Evolutionary conservation across 2,329 filamentous ascomycete genomes (phyloP), one percentile per base, ranked within the genome.

Genomic region (Monosporascus sp.): DNA sequence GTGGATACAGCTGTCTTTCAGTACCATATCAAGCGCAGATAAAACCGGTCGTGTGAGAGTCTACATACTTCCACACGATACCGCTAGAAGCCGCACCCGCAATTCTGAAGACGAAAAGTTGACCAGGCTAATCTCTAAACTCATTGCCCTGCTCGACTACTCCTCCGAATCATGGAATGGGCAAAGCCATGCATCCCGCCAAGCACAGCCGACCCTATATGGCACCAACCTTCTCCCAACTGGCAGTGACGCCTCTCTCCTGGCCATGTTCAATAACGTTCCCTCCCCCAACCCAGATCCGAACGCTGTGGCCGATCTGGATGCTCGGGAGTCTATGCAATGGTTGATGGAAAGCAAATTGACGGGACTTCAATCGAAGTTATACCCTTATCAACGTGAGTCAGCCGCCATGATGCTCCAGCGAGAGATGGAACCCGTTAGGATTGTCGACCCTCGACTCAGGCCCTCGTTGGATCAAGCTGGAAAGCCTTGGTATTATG

Each of bases 351-450:
- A 74, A 36, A 76, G 77, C 62, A 62, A 71, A 14, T 60, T 88
- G 1, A 64, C 70, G 1, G 87, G 87, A 0, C 67, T 92, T 5
- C 79, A 69, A 15, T 89, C 89, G 0, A 72, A 72, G 0, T 74
- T 97, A 0, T 89, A 94, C 65, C 78, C 81, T 0, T 95, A 96
- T 62, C 93, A 97, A 67, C 80, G 86, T 49, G 81, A 87, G 45
- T 93, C 91, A 1, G 87, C 88, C 1, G 89, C 89, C 4, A 67
- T 87, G 27, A 97, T 97, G 91, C 72, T 96, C 18, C 87, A 94
- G 65, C 85, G 87, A 50, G 93, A 97, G 69, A 71, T 79, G 6
- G 78, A 84, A 22, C 83, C 88, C 0, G 77, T 77, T 5, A 74
- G 81, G 27, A 74, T 83, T 6, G 71, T 91, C 8, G 92, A 97